Evolutionary conservation across 345 rosid species (phyloP).

Genomic region (Brassica napus): DNA sequence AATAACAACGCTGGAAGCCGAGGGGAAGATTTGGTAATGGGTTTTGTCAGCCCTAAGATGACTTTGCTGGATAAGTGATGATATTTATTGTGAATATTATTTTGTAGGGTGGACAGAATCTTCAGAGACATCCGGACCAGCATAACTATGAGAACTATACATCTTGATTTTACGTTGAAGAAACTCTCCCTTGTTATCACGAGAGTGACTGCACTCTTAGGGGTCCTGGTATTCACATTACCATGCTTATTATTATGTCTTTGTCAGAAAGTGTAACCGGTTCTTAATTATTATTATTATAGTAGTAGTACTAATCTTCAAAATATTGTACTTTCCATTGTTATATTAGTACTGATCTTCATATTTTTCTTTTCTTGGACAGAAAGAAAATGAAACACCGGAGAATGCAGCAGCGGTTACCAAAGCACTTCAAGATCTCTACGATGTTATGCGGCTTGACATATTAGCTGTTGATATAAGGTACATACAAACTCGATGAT

Average conservation of each 20-base stretch:
- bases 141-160: conserved; percentile 50
- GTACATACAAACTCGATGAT: conserved; percentile 42
- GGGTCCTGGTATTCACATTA: conserved; percentile 63
- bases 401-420: conserved; percentile 76
- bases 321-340: too few species aligned
- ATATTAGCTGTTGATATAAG: conserved; percentile 71
- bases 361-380: conserved; percentile 7
- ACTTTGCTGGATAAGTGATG: conserved; percentile 4
- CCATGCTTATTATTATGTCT: conserved; percentile 16
- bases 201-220: conserved; percentile 73
- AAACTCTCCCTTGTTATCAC: conserved; percentile 78
- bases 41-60: conserved; percentile 13
- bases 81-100: conserved; percentile 24
- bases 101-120: conserved; percentile 75
- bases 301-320: neutral
- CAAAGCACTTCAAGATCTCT: conserved; percentile 90
- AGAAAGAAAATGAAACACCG: conserved; percentile 71
- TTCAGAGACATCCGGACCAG: conserved; percentile 62
- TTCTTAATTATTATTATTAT: neutral
- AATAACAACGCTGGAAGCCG: conserved; percentile 72
- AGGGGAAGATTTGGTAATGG: conserved; percentile 84
- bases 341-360: too few species aligned
- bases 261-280: neutral
- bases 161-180: conserved; percentile 58
- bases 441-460: conserved; percentile 85